A percentile compares a stretch with the other conserved stretches of the same genome.
Conservation (phyloP, 352 stramenopile genomes). For the Phytophthora pluvialis region DNA sequence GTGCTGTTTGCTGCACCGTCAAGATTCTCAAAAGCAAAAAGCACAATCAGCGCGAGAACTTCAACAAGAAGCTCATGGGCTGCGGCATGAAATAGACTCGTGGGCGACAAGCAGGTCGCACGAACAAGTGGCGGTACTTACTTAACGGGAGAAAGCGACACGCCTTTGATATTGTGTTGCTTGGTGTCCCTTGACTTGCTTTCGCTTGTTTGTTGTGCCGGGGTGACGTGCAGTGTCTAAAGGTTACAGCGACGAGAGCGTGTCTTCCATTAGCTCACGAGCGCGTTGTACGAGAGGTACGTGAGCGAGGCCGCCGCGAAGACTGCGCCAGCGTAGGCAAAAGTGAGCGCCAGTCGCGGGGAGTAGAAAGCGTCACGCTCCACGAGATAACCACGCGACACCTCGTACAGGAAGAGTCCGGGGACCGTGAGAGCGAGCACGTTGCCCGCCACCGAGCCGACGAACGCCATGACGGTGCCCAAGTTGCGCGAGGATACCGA, state of each 20-base stretch:
- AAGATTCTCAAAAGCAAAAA: conserved; percentile 78
- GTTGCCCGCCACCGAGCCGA: conserved; percentile 76
- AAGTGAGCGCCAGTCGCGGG: conserved; percentile 52
- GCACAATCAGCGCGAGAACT: conserved; percentile 71
- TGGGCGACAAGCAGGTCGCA: conserved; percentile 5
- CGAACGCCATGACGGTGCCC: conserved; percentile 78
- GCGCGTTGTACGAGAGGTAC: conserved; percentile 70
- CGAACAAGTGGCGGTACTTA: conserved; percentile 35
- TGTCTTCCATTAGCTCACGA: conserved; percentile 35
- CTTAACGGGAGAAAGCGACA: conserved; percentile 35
- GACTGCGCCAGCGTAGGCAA: conserved; percentile 54
- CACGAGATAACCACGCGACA: conserved; percentile 61
- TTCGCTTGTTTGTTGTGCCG: background rate
- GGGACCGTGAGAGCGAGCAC: conserved; percentile 75
- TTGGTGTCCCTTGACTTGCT: conserved; percentile 5
- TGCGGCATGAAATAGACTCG: conserved; percentile 68
- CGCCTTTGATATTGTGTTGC: conserved; percentile 43
- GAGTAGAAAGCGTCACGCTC: conserved; percentile 61
- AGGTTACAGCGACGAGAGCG: conserved; percentile 20
- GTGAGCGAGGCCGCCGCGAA: conserved; percentile 73
- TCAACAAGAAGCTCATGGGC: conserved; percentile 83
- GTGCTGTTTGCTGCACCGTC: conserved; percentile 81
- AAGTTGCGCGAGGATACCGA: conserved; percentile 69
- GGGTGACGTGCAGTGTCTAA: conserved; percentile 19
- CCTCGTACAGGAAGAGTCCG: conserved; percentile 79